Evolutionary conservation across 441 rosid species (phyloP).

Genomic region (Euphorbia celastroides): DNA sequence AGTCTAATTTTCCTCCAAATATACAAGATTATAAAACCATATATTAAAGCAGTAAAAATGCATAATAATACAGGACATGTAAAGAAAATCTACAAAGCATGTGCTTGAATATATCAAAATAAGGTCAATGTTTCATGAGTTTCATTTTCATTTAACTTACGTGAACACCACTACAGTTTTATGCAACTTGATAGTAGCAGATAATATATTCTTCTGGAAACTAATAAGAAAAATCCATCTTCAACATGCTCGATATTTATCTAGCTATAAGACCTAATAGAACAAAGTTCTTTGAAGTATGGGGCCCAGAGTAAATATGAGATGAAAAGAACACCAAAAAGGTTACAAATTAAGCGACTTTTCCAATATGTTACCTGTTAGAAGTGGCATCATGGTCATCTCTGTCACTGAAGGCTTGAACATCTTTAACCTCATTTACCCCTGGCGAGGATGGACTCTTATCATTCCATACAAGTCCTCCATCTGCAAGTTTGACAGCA

Average conservation of each 20-base stretch:
- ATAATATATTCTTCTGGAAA: background rate
- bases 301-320: background rate
- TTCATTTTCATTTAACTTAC: background rate
- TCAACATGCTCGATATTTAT: background rate
- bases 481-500: constrained; percentile 96
- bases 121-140: background rate
- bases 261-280: background rate
- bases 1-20: background rate
- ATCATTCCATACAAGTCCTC: constrained; percentile 72
- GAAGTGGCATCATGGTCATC: constrained; percentile 94
- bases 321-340: background rate
- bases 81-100: background rate
- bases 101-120: background rate
- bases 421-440: constrained; percentile 35
- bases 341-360: background rate
- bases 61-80: background rate
- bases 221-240: background rate
- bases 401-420: constrained; percentile 36
- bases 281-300: background rate
- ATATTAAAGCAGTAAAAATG: background rate
- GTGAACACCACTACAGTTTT: background rate
- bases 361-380: constrained; percentile 92
- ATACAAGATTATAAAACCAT: background rate
- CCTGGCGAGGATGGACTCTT: constrained; percentile 37
- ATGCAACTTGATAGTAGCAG: background rate